Conservation (phyloP, 2,329 filamentous ascomycete genomes). For the Tetracladium maxilliforme region DNA sequence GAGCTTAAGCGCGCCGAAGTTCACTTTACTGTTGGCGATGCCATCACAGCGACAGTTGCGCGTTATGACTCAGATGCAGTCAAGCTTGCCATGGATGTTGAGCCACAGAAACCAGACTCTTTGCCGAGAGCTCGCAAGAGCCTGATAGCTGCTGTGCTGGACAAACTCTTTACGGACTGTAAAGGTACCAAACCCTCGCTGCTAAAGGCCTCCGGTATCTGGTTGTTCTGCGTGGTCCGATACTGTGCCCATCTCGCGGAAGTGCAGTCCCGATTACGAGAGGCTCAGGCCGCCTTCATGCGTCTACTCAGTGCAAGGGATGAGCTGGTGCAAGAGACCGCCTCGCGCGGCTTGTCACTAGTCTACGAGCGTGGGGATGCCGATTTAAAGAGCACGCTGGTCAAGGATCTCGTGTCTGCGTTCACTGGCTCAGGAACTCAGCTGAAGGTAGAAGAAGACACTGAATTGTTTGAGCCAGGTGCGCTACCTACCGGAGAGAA, state of each 20-base stretch:
- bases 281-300: constrained; percentile 80
- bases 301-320: constrained; percentile 75
- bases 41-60: constrained; percentile 60
- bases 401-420: constrained; percentile 74
- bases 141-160: constrained; percentile 26
- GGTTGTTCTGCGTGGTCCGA: constrained; percentile 84
- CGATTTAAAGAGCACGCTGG: constrained; percentile 64
- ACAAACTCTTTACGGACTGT: constrained; percentile 64
- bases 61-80: constrained; percentile 78
- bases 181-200: constrained; percentile 77
- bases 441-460: constrained; percentile 79
- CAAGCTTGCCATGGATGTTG: constrained; percentile 61
- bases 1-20: constrained; percentile 77
- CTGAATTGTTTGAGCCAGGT: constrained; percentile 84
- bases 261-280: constrained; percentile 58
- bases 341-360: constrained; percentile 76
- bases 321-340: constrained; percentile 90
- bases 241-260: constrained; percentile 70
- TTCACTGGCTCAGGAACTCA: constrained; percentile 67
- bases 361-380: constrained; percentile 89
- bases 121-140: no score
- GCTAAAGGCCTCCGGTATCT: constrained; percentile 85
- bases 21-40: constrained; percentile 84
- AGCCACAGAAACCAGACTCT: constrained; percentile 31
- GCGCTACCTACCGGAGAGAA: constrained; percentile 82